Percentiles rank a stretch among this genome's conserved stretches.
phyloP scores from a whole-genome alignment of 345 rosid genomes.

The Erysimum cheiranthoides region DNA sequence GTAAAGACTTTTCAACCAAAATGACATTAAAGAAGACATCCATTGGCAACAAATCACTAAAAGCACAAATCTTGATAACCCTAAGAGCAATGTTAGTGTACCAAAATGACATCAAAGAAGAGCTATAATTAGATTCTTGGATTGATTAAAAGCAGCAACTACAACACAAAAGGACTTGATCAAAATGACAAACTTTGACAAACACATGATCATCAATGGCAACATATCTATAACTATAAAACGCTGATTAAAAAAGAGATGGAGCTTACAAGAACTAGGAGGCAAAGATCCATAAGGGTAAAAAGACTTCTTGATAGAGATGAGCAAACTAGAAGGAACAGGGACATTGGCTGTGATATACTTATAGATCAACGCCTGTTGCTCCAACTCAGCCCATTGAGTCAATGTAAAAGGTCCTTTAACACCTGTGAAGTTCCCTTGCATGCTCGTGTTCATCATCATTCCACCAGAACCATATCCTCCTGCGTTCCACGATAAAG shows the following conservation, averaged over 20 bases:
- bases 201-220: slow-evolving; percentile 5
- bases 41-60: slow-evolving; percentile 13
- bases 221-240: background rate
- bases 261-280: slow-evolving; percentile 56
- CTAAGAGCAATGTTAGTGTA: slow-evolving; percentile 8
- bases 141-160: background rate
- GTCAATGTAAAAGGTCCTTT: slow-evolving; percentile 68
- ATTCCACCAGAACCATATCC: slow-evolving; percentile 58
- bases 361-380: slow-evolving; percentile 79
- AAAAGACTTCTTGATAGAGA: slow-evolving; percentile 57
- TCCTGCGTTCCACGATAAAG: slow-evolving; percentile 12
- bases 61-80: slow-evolving; percentile 7
- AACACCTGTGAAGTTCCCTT: slow-evolving; percentile 50
- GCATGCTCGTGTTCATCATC: slow-evolving; percentile 61
- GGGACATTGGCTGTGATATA: slow-evolving; percentile 63
- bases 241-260: background rate
- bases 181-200: background rate
- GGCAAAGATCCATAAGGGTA: slow-evolving; percentile 59
- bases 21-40: slow-evolving; percentile 8
- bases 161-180: background rate
- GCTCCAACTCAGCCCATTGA: slow-evolving; percentile 75
- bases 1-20: background rate
- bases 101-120: background rate
- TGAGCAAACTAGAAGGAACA: slow-evolving; percentile 71
- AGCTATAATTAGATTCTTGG: slow-evolving; percentile 2